Conservation (phyloP, 495 filamentous ascomycete genomes). For the Thermothielavioides terrestris region DNA sequence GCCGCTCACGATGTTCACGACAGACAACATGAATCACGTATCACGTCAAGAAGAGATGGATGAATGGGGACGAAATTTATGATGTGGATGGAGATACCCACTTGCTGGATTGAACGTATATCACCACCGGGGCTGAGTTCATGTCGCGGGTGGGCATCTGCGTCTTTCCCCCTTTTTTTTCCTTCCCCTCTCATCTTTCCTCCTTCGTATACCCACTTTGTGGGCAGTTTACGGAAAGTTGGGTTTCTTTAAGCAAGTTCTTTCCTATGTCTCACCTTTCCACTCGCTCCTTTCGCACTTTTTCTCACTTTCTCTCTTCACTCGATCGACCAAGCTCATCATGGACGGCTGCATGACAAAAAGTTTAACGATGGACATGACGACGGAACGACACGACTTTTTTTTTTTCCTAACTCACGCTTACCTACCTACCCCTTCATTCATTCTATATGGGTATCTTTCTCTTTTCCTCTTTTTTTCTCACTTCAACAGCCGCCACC, state of each 20-base stretch:
- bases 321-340: not conserved
- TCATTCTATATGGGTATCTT: not conserved
- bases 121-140: constrained; percentile 12
- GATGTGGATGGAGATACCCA: constrained; percentile 12
- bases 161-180: not conserved
- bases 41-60: not conserved
- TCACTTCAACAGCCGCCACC: no score
- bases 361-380: constrained; percentile 6
- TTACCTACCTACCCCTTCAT: not conserved
- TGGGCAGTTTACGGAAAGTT: not conserved
- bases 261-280: constrained; percentile 2
- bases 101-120: constrained; percentile 16
- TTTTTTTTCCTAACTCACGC: not conserved
- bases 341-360: constrained; percentile 6
- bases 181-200: not conserved
- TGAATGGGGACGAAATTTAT: no score
- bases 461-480: not conserved
- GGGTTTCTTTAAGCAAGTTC: not conserved
- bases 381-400: constrained; percentile 2
- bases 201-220: constrained; percentile 1
- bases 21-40: not conserved
- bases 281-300: not conserved
- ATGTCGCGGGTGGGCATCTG: constrained; percentile 12
- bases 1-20: constrained; percentile 4
- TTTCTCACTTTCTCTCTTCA: not conserved